Base-by-base conservation (phyloP, 441 rosid species). In the Croton laevigatus region DNA sequence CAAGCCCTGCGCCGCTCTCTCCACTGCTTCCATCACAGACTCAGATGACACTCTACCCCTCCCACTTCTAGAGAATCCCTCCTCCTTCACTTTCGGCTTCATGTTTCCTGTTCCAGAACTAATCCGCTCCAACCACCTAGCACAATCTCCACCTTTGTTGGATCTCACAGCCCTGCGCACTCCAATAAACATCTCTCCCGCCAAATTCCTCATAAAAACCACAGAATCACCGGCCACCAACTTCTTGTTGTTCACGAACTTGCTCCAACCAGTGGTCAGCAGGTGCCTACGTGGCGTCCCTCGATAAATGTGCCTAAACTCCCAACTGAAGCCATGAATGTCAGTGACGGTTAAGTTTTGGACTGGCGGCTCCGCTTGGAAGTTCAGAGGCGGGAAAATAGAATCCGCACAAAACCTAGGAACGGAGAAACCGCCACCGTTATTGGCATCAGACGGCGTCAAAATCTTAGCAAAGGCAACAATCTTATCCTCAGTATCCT, bases 251-350 rank as follows among this genome's bases (percentile, higher is more conserved):
- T 94, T 94, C 4, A 94, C 97, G 71, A 91, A 94, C 81, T 91
- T 94, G 78, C 97, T 91, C 98, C 98, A 94, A 10, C 97, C 98
- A 6, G 97, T 90, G 59, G 97, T 91, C 37, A 94, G 80, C 76
- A 91, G 71, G 68, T 94, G 98, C 17, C 98, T 74, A 54, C 97
- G 86, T 4, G 97, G 98, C 13, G 97, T 94, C 10, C 97, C 97
- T 8, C 94, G 84, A 70, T 84, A 94, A 77, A 91, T 94, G 78
- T 94, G 95, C 8, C 97, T 79, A 73, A 91, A 94, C 45, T 85
- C 85, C 96, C 97, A 94, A 14, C 75, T 75, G 0, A 40, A 13
- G 0, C 98, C 97, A 53, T 86, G 93, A 13, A 88, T 78, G 76
- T 94, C 98, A n/a, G 88, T 81, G 73, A 86, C 83, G 9, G 80